Conservation (phyloP, 305 asterid genomes). For the Euphrasia arctica region DNA sequence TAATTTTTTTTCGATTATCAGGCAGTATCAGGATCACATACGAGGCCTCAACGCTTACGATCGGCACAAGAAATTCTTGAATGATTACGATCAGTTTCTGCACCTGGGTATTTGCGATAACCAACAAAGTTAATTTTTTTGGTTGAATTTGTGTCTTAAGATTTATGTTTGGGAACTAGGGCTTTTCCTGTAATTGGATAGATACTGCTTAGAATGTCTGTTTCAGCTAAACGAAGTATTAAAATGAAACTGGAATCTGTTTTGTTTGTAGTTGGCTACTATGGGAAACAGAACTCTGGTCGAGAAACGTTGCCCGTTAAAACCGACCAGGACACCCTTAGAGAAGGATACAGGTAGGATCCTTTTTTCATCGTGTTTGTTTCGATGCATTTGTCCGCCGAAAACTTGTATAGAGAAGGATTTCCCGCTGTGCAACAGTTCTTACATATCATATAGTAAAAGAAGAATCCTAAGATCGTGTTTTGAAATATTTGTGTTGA, state of each 20-base stretch:
- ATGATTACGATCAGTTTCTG: conserved; percentile 63
- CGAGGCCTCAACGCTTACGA: conserved; percentile 96
- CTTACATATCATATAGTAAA: neutral
- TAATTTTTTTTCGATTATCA: conserved; percentile 21
- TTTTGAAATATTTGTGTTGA: conserved; percentile 7
- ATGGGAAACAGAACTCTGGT: conserved; percentile 48
- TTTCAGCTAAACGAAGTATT: neutral
- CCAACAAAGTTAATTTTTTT: neutral
- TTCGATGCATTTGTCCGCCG: conserved; percentile 1
- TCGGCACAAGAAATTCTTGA: conserved; percentile 86
- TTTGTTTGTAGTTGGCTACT: conserved; percentile 47
- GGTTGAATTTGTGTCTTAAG: neutral
- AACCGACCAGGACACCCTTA: conserved; percentile 89
- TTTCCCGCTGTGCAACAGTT: no score
- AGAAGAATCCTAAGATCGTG: conserved; percentile 4
- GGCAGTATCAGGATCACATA: conserved; percentile 81
- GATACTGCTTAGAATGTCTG: neutral
- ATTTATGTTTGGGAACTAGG: no score
- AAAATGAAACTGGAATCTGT: neutral
- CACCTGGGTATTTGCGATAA: conserved; percentile 14
- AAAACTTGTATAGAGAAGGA: no score
- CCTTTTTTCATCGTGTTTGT: conserved; percentile 13
- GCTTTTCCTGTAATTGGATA: neutral
- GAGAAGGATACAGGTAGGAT: conserved; percentile 59
- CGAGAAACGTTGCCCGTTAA: conserved; percentile 59